phyloP scores from a whole-genome alignment of 768 basidiomycete species.

The Tricholoma matsutake region DNA sequence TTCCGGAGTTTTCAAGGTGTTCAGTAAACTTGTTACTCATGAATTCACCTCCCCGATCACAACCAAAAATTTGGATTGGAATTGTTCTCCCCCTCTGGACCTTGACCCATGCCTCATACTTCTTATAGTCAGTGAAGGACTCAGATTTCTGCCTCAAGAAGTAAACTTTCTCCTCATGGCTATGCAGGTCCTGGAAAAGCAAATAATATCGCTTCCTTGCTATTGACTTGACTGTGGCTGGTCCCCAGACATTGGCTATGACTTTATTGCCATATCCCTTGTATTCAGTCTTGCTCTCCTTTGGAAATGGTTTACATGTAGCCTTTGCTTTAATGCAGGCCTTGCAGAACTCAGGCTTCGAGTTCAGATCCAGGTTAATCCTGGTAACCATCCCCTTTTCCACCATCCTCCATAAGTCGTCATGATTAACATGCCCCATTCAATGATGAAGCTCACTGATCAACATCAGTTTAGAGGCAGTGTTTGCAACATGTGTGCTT shows the following conservation, averaged over 20 bases:
- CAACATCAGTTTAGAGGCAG: constrained; percentile 13
- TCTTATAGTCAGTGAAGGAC: background rate
- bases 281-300: background rate
- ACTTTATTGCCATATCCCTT: background rate
- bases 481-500: constrained; percentile 10
- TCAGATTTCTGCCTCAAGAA: constrained; percentile 10
- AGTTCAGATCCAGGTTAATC: constrained; percentile 23
- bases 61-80: constrained; percentile 7
- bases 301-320: background rate
- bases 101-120: background rate
- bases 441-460: constrained; percentile 5
- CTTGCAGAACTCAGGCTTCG: constrained; percentile 22
- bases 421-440: too few species aligned
- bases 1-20: too few species aligned
- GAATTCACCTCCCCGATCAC: too few species aligned
- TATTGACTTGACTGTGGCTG: background rate
- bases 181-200: constrained; percentile 13
- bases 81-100: constrained; percentile 9
- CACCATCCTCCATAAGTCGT: constrained; percentile 16
- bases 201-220: constrained; percentile 15
- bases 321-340: constrained; percentile 22
- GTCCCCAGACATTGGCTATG: background rate
- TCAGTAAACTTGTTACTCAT: too few species aligned
- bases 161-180: constrained; percentile 8
- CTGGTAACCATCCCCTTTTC: constrained; percentile 27